A percentile compares a stretch with the other conserved stretches of the same genome.
Evolutionary conservation across 2,329 filamentous ascomycete species (phyloP).

Genomic region (Fusarium camptoceras): DNA sequence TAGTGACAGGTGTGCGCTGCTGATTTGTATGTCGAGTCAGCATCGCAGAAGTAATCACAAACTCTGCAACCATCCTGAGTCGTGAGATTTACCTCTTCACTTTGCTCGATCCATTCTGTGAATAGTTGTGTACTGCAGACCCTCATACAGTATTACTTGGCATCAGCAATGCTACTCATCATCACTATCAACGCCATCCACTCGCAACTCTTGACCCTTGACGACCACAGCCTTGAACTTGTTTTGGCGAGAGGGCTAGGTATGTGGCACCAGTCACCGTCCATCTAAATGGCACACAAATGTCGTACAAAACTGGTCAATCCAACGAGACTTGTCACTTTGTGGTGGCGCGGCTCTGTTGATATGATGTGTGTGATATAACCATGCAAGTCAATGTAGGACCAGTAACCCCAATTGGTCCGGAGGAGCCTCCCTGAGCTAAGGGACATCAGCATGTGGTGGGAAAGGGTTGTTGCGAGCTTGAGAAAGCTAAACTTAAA

Average conservation of each 20-base stretch:
- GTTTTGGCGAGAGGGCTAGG: constrained; percentile 1
- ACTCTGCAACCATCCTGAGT: constrained; percentile 5
- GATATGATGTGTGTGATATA: background rate
- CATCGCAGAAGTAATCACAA: background rate
- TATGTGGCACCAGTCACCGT: constrained; percentile 37
- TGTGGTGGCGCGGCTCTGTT: constrained; percentile 32
- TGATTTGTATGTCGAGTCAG: constrained; percentile 12
- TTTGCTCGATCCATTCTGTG: background rate
- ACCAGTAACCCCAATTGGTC: constrained; percentile 12
- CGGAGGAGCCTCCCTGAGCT: constrained; percentile 2
- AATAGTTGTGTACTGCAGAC: background rate
- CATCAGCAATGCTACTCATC: background rate
- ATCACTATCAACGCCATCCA: background rate
- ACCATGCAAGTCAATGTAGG: constrained; percentile 19
- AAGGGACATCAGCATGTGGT: constrained; percentile 10
- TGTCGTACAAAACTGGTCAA: constrained; percentile 23
- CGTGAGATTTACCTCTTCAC: background rate
- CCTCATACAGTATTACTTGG: background rate
- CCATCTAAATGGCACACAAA: constrained; percentile 21
- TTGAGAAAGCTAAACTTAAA: constrained; percentile 28
- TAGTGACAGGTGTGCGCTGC: background rate
- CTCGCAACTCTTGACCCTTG: background rate
- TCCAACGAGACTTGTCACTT: constrained; percentile 11
- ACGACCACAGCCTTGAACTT: background rate
- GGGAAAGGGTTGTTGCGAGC: constrained; percentile 30